Conservation (phyloP, 352 stramenopile species). For the Phytophthora sp. region DNA sequence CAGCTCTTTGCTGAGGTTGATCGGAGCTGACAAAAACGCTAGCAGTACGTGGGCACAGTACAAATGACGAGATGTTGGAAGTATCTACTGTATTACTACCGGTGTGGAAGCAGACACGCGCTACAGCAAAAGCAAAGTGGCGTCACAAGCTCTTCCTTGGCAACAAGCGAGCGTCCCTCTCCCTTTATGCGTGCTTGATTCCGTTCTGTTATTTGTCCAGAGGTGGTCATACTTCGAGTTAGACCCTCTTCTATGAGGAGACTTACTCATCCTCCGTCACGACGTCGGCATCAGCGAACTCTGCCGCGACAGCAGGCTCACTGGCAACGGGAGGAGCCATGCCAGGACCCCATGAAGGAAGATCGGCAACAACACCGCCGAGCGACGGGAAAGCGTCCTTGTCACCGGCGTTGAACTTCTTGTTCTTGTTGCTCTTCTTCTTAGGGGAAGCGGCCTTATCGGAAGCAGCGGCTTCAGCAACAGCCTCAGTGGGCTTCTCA, state of each 20-base stretch:
- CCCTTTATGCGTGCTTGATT: slow-evolving; percentile 32
- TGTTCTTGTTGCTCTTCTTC: slow-evolving; percentile 80
- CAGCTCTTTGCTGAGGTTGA: slow-evolving; percentile 78
- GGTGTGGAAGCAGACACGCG: slow-evolving; percentile 35
- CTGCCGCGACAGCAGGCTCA: slow-evolving; percentile 43
- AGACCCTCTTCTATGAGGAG: slow-evolving; percentile 20
- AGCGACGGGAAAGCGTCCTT: slow-evolving; percentile 85
- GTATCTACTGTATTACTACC: slow-evolving; percentile 55
- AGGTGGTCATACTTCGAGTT: slow-evolving; percentile 18
- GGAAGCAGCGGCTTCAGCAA: slow-evolving; percentile 24
- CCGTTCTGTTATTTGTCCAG: slow-evolving; percentile 32
- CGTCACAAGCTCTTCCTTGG: slow-evolving; percentile 30
- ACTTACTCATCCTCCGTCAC: slow-evolving; percentile 51
- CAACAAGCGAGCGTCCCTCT: slow-evolving; percentile 19
- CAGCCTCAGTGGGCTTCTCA: slow-evolving; percentile 41
- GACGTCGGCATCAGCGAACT: slow-evolving; percentile 51
- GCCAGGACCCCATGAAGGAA: slow-evolving; percentile 67
- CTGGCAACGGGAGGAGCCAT: slow-evolving; percentile 47
- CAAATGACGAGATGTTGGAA: slow-evolving; percentile 39
- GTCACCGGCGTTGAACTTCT: slow-evolving; percentile 86
- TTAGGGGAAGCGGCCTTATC: slow-evolving; percentile 53
- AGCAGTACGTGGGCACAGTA: slow-evolving; percentile 20
- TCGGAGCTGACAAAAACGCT: slow-evolving; percentile 6
- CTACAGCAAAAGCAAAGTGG: slow-evolving; percentile 31
- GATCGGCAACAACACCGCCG: slow-evolving; percentile 50